Evolutionary conservation across 1,284 basidiomycete species (phyloP).

Genomic region (Volvariella volvacea): DNA sequence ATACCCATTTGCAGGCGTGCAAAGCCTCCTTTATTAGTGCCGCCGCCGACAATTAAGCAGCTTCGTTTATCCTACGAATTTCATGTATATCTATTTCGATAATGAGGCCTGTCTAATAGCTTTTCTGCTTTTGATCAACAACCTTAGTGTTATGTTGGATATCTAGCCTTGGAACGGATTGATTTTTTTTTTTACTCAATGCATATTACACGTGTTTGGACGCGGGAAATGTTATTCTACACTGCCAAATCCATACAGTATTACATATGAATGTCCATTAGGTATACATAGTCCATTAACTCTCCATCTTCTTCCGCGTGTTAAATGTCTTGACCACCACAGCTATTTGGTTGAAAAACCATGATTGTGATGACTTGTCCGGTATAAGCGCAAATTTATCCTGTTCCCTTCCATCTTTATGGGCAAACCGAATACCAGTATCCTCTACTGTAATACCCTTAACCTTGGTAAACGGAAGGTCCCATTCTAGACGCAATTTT

Average conservation of each 20-base stretch:
- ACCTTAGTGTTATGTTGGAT: too few relatives aligned
- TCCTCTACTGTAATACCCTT: slow-evolving; percentile 87
- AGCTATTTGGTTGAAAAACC: slow-evolving; percentile 74
- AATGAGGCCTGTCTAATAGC: too few relatives aligned
- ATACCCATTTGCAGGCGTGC: too few relatives aligned
- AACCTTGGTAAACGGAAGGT: slow-evolving; percentile 83
- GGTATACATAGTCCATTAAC: slow-evolving; percentile 14
- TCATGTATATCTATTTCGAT: too few relatives aligned
- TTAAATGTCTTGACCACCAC: slow-evolving; percentile 72
- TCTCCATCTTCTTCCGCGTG: slow-evolving; percentile 64
- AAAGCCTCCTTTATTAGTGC: too few relatives aligned
- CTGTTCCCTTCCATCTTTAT: slow-evolving; percentile 64
- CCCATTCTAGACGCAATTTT: slow-evolving; percentile 86
- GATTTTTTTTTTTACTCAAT: slow-evolving; percentile 2
- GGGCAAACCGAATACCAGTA: slow-evolving; percentile 81
- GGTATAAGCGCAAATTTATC: slow-evolving; percentile 74
- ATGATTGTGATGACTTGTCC: slow-evolving; percentile 65
- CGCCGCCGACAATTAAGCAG: too few relatives aligned
- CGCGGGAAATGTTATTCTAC: slow-evolving; percentile 8
- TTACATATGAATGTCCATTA: too few relatives aligned
- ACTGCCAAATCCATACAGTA: neutral
- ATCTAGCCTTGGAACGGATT: slow-evolving; percentile 3
- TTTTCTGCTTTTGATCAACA: too few relatives aligned
- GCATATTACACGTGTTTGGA: slow-evolving; percentile 1
- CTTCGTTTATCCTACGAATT: too few relatives aligned